These are phyloP conservation scores for Talaromyces rugulosus DNA, from an alignment of 2,329 filamentous ascomycete species.

Conservation along the genomic window DNA sequence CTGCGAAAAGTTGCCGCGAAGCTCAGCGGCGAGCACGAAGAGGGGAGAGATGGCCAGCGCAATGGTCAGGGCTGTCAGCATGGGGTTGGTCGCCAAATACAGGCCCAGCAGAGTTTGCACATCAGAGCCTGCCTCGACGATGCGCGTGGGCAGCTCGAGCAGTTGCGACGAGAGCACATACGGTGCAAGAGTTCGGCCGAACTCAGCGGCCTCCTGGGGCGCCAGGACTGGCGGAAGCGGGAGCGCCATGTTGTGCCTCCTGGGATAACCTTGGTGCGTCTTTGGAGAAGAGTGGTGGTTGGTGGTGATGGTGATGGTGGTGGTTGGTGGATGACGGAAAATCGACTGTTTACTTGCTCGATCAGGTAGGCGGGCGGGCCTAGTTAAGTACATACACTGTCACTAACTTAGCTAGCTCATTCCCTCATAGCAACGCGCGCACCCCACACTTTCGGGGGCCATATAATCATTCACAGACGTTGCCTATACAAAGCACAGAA, in stretches of 20 bases:
- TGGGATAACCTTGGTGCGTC: neutral
- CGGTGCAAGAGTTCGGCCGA: constrained; percentile 67
- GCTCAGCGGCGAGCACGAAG: constrained; percentile 72
- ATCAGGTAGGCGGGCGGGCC: neutral
- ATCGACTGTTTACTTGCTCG: neutral
- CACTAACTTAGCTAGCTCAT: neutral
- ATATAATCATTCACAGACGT: neutral
- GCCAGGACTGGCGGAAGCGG: constrained; percentile 60
- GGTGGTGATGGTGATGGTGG: neutral
- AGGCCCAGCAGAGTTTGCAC: constrained; percentile 61
- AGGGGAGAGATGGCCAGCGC: constrained; percentile 67
- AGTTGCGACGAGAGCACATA: constrained; percentile 61
- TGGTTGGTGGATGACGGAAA: neutral
- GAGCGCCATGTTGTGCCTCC: constrained; percentile 55
- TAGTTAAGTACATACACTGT: neutral
- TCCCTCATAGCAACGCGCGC: neutral
- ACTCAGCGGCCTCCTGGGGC: constrained; percentile 72
- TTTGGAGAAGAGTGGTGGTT: neutral
- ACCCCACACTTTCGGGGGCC: neutral
- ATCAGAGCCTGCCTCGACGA: constrained; percentile 58
- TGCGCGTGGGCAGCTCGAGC: constrained; percentile 62
- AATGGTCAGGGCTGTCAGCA: constrained; percentile 69
- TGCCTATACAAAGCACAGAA: neutral
- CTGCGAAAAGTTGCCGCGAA: constrained; percentile 95
- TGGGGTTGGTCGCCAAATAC: constrained; percentile 81